phyloP scores from a whole-genome alignment of 2,329 filamentous ascomycete genomes.

The Colletotrichum liaoningense region DNA sequence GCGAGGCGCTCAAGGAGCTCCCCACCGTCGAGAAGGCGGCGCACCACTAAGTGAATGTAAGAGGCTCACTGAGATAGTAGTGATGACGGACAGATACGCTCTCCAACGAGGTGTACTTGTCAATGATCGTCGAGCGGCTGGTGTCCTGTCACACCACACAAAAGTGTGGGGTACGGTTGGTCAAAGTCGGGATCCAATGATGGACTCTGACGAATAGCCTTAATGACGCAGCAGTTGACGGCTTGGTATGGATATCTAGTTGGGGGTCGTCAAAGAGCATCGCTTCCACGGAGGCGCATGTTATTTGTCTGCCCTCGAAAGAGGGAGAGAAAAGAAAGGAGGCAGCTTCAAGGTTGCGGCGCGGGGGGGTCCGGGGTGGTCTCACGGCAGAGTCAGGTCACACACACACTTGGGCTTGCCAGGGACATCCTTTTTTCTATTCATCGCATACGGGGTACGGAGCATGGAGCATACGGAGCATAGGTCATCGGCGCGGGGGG shows the following conservation, averaged over 20 bases:
- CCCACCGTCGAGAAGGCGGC: slow-evolving; percentile 64
- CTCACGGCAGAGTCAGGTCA: not conserved
- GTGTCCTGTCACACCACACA: slow-evolving; percentile 13
- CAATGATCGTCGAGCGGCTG: slow-evolving; percentile 4
- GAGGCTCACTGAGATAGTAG: not conserved
- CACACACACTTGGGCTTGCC: not conserved
- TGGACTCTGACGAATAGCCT: not conserved
- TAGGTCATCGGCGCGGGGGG: not conserved
- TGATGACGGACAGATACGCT: not conserved
- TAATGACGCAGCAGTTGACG: not conserved
- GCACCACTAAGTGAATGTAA: slow-evolving; percentile 46
- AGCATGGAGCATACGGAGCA: slow-evolving; percentile 6
- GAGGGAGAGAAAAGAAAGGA: not conserved
- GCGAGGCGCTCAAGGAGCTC: slow-evolving; percentile 83
- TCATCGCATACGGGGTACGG: slow-evolving; percentile 7
- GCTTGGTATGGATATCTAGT: not conserved
- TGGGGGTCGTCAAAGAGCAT: slow-evolving; percentile 9
- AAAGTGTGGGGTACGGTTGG: not conserved
- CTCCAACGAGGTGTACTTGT: not conserved
- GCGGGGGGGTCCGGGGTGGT: not conserved
- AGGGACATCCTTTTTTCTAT: not conserved
- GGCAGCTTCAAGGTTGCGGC: not conserved
- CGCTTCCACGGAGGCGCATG: not conserved
- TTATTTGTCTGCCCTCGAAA: not conserved
- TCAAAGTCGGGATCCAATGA: slow-evolving; percentile 2